Percentiles rank a stretch among this genome's conserved stretches.
Evolutionary conservation across 2,329 filamentous ascomycete species (phyloP).

Genomic region (Coniochaeta hoffmannii): DNA sequence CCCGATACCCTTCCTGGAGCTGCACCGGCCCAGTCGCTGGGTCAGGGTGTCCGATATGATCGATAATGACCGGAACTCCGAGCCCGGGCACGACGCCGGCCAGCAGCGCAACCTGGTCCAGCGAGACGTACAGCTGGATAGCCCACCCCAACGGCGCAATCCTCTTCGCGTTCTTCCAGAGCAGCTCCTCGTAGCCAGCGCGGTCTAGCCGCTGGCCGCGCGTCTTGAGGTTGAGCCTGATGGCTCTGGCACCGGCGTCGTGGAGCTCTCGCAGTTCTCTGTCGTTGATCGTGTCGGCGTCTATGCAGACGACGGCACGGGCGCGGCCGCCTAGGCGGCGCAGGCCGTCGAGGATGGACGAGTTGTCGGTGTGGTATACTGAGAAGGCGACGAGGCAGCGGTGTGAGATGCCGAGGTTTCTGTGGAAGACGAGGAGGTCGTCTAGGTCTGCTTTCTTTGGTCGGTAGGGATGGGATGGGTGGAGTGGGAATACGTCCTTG

Average conservation of each 20-base stretch:
- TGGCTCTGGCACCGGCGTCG: slow-evolving; percentile 18
- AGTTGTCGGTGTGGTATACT: slow-evolving; percentile 22
- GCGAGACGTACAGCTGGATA: slow-evolving; percentile 21
- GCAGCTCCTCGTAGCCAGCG: slow-evolving; percentile 9
- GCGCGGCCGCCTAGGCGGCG: slow-evolving; percentile 12
- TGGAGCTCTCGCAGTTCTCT: slow-evolving; percentile 18
- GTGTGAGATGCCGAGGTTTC: slow-evolving; percentile 16
- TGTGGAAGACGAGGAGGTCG: slow-evolving; percentile 16
- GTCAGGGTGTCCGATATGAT: slow-evolving; percentile 17
- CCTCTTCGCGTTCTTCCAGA: slow-evolving; percentile 15
- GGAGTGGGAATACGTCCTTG: slow-evolving; percentile 11
- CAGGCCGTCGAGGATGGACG: slow-evolving; percentile 21
- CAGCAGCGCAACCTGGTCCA: slow-evolving; percentile 15
- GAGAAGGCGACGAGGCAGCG: slow-evolving; percentile 21
- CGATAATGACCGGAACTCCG: slow-evolving; percentile 17
- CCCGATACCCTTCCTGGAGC: slow-evolving; percentile 9
- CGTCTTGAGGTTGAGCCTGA: slow-evolving; percentile 22
- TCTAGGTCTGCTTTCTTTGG: slow-evolving; percentile 12
- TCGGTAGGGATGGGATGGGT: slow-evolving; percentile 11
- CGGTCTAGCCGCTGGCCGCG: slow-evolving; percentile 12
- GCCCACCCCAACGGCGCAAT: slow-evolving; percentile 19
- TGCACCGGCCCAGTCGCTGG: slow-evolving; percentile 6
- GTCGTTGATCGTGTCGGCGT: slow-evolving; percentile 14
- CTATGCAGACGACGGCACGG: slow-evolving; percentile 21
- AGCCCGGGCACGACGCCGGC: slow-evolving; percentile 15